These are phyloP conservation scores for Zasmidium cellare DNA, from an alignment of 2,329 filamentous ascomycete genomes.

Conservation along the genomic window DNA sequence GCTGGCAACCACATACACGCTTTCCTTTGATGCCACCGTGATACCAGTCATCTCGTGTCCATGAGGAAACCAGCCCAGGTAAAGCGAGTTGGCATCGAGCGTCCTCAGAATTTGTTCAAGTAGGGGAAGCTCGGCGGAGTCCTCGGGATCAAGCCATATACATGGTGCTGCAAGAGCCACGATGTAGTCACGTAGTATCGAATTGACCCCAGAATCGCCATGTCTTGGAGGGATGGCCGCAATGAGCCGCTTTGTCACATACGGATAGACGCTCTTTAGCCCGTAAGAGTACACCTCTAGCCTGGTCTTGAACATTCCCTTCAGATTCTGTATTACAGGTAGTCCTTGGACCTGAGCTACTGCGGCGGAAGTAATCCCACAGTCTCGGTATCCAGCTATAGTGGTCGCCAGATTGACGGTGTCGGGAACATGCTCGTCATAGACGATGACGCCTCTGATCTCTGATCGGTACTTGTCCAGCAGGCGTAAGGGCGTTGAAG, in stretches of 20 bases:
- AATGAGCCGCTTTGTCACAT: conserved; percentile 1
- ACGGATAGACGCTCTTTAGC: not conserved
- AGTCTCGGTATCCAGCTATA: conserved; percentile 1
- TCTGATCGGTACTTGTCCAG: conserved; percentile 3
- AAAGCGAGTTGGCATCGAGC: conserved; percentile 4
- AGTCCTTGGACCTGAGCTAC: not conserved
- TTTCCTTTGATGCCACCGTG: not conserved
- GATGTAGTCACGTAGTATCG: conserved; percentile 8
- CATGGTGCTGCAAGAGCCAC: conserved; percentile 4
- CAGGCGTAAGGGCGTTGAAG: not conserved
- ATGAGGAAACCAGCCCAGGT: conserved; percentile 9
- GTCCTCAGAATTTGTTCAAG: conserved; percentile 1
- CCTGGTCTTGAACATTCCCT: conserved; percentile 5
- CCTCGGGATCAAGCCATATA: conserved; percentile 10
- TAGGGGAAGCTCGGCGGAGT: conserved; percentile 2
- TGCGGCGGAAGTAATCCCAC: not conserved
- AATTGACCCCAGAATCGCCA: not conserved
- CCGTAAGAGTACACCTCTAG: conserved; percentile 5
- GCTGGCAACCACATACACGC: conserved; percentile 5
- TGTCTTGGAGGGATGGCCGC: conserved; percentile 1
- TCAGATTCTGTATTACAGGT: not conserved
- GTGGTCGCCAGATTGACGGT: conserved; percentile 8
- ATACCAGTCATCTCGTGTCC: conserved; percentile 9
- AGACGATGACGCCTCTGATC: conserved; percentile 2
- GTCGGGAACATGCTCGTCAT: conserved; percentile 2